These are phyloP conservation scores for Pleurotus cornucopiae DNA, from an alignment of 768 basidiomycete species.

Conservation along the genomic window DNA sequence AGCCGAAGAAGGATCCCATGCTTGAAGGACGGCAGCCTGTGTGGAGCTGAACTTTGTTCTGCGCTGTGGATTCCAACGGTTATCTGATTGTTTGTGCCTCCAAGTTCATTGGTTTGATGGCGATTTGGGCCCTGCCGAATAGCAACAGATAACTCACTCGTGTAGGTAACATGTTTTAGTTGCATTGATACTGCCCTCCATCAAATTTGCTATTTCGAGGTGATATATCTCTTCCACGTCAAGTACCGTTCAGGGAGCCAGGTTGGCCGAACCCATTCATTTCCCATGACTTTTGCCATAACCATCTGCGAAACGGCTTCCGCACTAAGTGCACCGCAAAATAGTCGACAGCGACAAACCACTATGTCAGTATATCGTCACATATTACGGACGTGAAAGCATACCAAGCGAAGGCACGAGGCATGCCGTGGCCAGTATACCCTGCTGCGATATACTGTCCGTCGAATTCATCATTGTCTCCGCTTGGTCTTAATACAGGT, in stretches of 20 bases:
- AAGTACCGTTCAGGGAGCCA: slow-evolving; percentile 11
- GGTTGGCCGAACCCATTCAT: slow-evolving; percentile 5
- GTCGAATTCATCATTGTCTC: slow-evolving; percentile 23
- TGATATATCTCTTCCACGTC: slow-evolving; percentile 7
- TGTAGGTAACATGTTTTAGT: too few relatives aligned
- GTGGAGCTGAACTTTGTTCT: neutral
- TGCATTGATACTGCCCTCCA: too few relatives aligned
- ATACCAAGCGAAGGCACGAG: slow-evolving; percentile 69
- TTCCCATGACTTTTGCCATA: slow-evolving; percentile 6
- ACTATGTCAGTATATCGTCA: neutral
- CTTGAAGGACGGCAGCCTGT: neutral
- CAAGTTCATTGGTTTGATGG: neutral
- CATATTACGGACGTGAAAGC: slow-evolving; percentile 12
- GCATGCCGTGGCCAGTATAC: slow-evolving; percentile 79
- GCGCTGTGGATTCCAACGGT: neutral
- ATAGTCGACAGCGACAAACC: slow-evolving; percentile 27
- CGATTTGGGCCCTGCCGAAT: neutral
- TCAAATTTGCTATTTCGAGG: too few relatives aligned
- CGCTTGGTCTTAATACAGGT: slow-evolving; percentile 38
- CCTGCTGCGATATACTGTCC: slow-evolving; percentile 75
- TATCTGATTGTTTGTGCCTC: neutral
- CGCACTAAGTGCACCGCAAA: slow-evolving; percentile 3
- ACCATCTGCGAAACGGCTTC: slow-evolving; percentile 10
- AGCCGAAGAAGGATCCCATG: neutral
- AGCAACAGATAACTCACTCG: neutral